Conservation (phyloP, 2,329 filamentous ascomycete species). For the Colletotrichum sp. region DNA sequence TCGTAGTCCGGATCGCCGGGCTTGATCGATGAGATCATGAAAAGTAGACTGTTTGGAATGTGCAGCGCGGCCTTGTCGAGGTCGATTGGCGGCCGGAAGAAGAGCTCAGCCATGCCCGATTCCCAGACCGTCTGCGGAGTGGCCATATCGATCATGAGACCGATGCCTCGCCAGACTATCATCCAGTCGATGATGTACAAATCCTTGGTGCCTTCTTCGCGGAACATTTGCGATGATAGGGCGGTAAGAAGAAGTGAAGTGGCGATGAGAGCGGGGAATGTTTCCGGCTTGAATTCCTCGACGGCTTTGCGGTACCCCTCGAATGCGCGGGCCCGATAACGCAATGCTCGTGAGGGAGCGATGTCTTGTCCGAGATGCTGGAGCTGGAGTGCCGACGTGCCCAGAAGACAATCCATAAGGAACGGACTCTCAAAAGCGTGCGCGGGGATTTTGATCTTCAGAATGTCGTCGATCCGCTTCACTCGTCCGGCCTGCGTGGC, state of each 20-base stretch:
- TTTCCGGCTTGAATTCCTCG: conserved; percentile 46
- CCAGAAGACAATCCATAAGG: conserved; percentile 61
- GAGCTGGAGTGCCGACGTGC: conserved; percentile 55
- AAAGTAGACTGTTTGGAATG: conserved; percentile 54
- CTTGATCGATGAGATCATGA: conserved; percentile 52
- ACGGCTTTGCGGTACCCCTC: conserved; percentile 58
- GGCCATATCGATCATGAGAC: conserved; percentile 51
- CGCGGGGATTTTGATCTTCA: conserved; percentile 52
- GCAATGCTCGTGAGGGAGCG: conserved; percentile 40
- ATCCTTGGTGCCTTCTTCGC: conserved; percentile 47
- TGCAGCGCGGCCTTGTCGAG: conserved; percentile 42
- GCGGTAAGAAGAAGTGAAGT: conserved; percentile 58
- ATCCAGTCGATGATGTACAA: conserved; percentile 63
- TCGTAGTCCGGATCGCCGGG: conserved; percentile 46
- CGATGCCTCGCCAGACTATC: conserved; percentile 58
- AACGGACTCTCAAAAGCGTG: conserved; percentile 58
- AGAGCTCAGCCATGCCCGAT: conserved; percentile 52
- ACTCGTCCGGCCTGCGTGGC: conserved; percentile 41
- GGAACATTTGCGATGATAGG: conserved; percentile 55
- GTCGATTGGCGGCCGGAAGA: conserved; percentile 55
- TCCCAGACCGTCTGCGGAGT: conserved; percentile 33
- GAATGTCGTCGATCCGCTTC: conserved; percentile 42
- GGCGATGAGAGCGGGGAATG: conserved; percentile 55
- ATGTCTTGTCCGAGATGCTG: conserved; percentile 43
- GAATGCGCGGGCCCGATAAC: conserved; percentile 55